Conservation (phyloP, 1,284 basidiomycete species). For the Ceratobasidium sp. region DNA sequence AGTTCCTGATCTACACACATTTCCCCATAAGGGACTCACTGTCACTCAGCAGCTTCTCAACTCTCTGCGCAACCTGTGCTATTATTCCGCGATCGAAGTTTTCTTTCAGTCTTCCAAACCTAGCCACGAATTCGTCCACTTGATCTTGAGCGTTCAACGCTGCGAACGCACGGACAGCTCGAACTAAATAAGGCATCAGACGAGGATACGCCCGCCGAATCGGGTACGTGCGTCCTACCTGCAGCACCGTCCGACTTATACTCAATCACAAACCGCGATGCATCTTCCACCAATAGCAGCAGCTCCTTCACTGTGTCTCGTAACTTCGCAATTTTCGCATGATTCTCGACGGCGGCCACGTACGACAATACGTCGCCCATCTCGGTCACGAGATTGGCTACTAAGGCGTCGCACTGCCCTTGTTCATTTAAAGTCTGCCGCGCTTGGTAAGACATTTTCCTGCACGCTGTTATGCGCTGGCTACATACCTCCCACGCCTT, state of each 20-base stretch:
- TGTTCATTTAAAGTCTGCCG: constrained; percentile 10
- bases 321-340: neutral
- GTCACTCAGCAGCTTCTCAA: neutral
- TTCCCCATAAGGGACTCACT: neutral
- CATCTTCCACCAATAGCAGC: constrained; percentile 11
- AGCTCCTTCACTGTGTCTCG: neutral
- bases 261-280: constrained; percentile 14
- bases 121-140: neutral
- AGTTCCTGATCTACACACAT: neutral
- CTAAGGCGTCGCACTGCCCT: constrained; percentile 12
- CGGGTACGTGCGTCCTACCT: neutral
- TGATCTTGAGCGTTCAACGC: no score
- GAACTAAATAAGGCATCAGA: no score
- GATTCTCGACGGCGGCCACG: neutral
- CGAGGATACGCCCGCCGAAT: no score
- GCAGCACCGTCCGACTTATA: constrained; percentile 19
- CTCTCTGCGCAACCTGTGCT: constrained; percentile 8
- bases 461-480: no score
- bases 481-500: no score
- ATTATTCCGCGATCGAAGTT: constrained; percentile 8
- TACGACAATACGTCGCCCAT: constrained; percentile 1
- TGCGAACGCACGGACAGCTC: no score
- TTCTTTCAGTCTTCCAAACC: neutral
- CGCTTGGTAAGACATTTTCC: no score
- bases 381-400: neutral